Base-by-base conservation (phyloP, 345 rosid species). In the Jatropha curcas region DNA sequence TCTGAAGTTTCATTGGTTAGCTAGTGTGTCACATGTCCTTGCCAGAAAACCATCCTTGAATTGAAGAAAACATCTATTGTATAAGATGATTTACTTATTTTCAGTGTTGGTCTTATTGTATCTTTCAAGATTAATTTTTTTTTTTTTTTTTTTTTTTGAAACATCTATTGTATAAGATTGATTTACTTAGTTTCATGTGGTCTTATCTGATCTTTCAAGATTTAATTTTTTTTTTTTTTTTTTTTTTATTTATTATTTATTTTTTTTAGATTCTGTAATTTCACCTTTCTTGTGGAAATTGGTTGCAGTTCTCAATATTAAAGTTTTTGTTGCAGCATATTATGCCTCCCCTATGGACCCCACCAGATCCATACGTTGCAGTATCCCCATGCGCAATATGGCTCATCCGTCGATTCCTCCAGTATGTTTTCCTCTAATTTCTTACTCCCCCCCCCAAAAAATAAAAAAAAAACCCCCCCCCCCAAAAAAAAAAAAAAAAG, bases 261-360 rank as follows among this genome's bases (percentile, higher is more conserved):
- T 70, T 14, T n/a, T 70, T 22, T 53, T 68, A 67, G 12, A 13
- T 60, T 59, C 28, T 28, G 6, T 63, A 61, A 20, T 77, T 74
- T 71, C 28, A 68, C 30, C 56, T 57, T 67, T 28, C 52, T 12
- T 7, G 34, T 70, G 48, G 24, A 48, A 63, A 63, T 48, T 24
- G 2, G 39, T 37, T 58, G 50, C 25, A n/a, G 62, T 60, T 59
- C 76, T 80, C n/a, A 52, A 72, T 35, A 34, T 25, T 30, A 37
- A 28, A 1, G 20, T 73, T 71, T 52, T 53, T 27, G 48, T 60
- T 87, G 82, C 90, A 94, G 99, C 99, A 87, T 86, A 86, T 92
- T 74, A 90, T 95, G 96, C 98, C 98, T 82, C 96, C 96, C 97
- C 14, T 95, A 95, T 76, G 99, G 97, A 92, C 99, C 28, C 94